Base-by-base conservation (phyloP, 257 asterid genomes). In the Echites panduratus region DNA sequence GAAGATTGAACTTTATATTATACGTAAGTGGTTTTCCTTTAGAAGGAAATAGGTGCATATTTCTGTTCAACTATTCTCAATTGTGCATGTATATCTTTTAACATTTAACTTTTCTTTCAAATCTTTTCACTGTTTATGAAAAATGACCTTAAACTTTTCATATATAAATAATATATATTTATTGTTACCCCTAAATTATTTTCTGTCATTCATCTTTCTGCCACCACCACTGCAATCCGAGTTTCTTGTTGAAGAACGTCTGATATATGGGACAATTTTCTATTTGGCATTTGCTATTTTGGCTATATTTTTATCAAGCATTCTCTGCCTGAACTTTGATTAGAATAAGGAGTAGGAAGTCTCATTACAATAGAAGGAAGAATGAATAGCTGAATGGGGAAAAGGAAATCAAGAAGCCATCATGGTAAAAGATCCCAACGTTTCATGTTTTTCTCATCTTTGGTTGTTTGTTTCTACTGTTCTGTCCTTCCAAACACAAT, bases 1-100 rank as follows among this genome's bases (percentile, higher is more conserved):
- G 99, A 86, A 86, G 70, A 86, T 90, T 53, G 95, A 94, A 73
- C 77, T 94, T 27, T 89, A 94, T 82, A 79, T 89, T 66, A 85
- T 91, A 86, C 87, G 99, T 94, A 86, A 91, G 99, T 86, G 61
- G 22, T 72, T 73, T 43, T 53, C 27, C 59, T n/a, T 53, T 53
- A 53, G n/a, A 53, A 1, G 4, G 11, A 7, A 50, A 22, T 22
- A 6, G 2, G 59, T 20, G 59, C 12, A n/a, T 53, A 20, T 1
- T 53, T 10, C 8, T 11, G n/a, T 53, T 53, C 59, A 7, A 16
- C 27, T 20, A 22, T n/a, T 53, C 20, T 9, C 9, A 53, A 8
- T 45, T 53, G 5, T 19, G 24, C 24, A 53, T 10, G 9, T 22
- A 5, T 35, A 20, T 43, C 4, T 2, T 26, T 50, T 40, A 4